Evolutionary conservation across 2,329 filamentous ascomycete species (phyloP).

Genomic region (Clathrospora elynae): DNA sequence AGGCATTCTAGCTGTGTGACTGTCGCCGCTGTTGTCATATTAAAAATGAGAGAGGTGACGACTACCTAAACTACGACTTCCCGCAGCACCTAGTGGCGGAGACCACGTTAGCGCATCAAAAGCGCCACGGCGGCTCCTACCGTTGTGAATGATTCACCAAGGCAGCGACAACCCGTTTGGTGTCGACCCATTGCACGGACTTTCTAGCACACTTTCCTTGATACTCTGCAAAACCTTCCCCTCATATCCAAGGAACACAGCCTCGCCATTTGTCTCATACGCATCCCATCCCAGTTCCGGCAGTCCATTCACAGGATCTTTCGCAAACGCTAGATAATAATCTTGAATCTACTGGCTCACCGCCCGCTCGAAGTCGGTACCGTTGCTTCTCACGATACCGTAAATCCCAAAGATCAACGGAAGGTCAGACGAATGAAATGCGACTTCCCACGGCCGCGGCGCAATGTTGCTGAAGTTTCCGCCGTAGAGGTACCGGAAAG

Average conservation of each 20-base stretch:
- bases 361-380: conserved; percentile 35
- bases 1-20: no score
- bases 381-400: conserved; percentile 31
- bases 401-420: conserved; percentile 47
- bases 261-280: conserved; percentile 35
- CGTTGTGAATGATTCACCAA: no score
- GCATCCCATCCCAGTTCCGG: conserved; percentile 40
- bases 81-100: no score
- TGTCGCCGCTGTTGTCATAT: no score
- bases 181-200: conserved; percentile 19
- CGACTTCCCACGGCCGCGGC: conserved; percentile 43
- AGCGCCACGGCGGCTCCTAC: no score
- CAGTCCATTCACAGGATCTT: conserved; percentile 39
- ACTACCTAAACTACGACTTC: no score
- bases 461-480: conserved; percentile 47
- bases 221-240: conserved; percentile 25
- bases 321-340: conserved; percentile 44
- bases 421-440: conserved; percentile 46
- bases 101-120: no score
- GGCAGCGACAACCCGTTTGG: conserved; percentile 13
- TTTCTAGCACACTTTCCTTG: conserved; percentile 25
- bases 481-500: conserved; percentile 48
- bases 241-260: conserved; percentile 29
- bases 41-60: no score
- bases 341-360: conserved; percentile 48